Conservation (phyloP, 345 rosid species). For the Gossypium raimondii region DNA sequence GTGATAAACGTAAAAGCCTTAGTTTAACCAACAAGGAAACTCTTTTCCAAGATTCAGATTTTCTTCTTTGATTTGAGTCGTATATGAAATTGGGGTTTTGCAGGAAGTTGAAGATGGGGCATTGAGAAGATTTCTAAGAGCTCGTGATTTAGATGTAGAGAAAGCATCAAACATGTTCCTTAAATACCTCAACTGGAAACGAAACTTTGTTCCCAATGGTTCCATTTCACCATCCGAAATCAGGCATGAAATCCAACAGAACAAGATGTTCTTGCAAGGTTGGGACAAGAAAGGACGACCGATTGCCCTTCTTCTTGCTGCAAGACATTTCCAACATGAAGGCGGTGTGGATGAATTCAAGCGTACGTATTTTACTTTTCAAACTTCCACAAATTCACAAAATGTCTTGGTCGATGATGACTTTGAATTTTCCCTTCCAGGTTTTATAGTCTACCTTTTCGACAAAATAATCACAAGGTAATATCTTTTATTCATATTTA, state of each 20-base stretch:
- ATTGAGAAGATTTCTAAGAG: conserved; percentile 44
- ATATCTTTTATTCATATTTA: neutral
- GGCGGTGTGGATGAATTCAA: conserved; percentile 41
- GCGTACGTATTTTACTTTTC: conserved; percentile 28
- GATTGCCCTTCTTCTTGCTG: conserved; percentile 24
- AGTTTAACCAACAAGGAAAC: neutral
- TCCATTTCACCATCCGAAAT: conserved; percentile 27
- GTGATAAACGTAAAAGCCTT: neutral
- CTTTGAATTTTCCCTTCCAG: conserved; percentile 15
- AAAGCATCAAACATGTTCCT: conserved; percentile 40
- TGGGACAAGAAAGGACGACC: conserved; percentile 40
- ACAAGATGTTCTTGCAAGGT: conserved; percentile 53
- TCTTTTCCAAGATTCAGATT: neutral
- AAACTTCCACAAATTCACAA: neutral
- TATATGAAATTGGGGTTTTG: neutral
- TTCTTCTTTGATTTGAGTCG: neutral
- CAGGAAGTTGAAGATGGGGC: conserved; percentile 44
- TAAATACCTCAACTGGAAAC: conserved; percentile 44
- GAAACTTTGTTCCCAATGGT: conserved; percentile 34
- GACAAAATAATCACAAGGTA: conserved; percentile 40
- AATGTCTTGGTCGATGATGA: neutral
- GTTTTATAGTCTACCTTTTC: conserved; percentile 29
- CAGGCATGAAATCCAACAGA: conserved; percentile 34
- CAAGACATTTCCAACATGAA: conserved; percentile 38
- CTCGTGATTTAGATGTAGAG: conserved; percentile 39